Evolutionary conservation across 805 yeast genomes (phyloP), one percentile per base, ranked within the genome.

Genomic region (Zygoascus ofunaensis): DNA sequence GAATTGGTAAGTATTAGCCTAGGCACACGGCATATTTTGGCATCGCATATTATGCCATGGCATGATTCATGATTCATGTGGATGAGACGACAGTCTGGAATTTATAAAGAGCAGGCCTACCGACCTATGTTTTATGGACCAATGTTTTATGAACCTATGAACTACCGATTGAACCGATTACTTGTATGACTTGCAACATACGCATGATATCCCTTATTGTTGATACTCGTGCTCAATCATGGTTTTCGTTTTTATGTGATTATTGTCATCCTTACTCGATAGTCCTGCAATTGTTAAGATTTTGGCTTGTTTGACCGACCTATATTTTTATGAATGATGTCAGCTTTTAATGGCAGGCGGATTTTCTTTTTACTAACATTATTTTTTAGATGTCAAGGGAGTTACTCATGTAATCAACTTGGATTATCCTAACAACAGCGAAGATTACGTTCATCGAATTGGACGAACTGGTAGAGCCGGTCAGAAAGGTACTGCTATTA

Each of bases 381-480:
- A 23, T 26, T 46, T 49, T 59, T 44, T 66, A 89, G 98, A 92
- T 72, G 98, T 92, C 69, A 92, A 92, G 75, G 98, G 97, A 66
- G 86, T 92, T 64, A 82, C 89, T 57, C 80, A 73, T 60, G 98
- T 92, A 50, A 76, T 92, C 65, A 92, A 92, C 79, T 87, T 76
- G 62, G 97, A 90, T 68, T 90, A 90, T 89, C 97, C 98, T 62
- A 87, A 86, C 68, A 90, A 90, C 71, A 86, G 89, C 63, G 98
- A 92, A 74, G 97, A 92, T 72, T 90, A 90, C 66, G 97, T 90
- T 52, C 98, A 90, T 68, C 80, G 98, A 73, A 92, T 90, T 62
- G 98, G 98, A 68, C 89, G 97, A 79, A 89, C 98, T 53, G 98
- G 98, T 66, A 87, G 98, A 78, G 98, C 97, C 55, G 97, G 97